Percentiles rank a stretch among this genome's conserved stretches.
Evolutionary conservation across 495 filamentous ascomycete genomes (phyloP).

Genomic region (Penicillium lividum): DNA sequence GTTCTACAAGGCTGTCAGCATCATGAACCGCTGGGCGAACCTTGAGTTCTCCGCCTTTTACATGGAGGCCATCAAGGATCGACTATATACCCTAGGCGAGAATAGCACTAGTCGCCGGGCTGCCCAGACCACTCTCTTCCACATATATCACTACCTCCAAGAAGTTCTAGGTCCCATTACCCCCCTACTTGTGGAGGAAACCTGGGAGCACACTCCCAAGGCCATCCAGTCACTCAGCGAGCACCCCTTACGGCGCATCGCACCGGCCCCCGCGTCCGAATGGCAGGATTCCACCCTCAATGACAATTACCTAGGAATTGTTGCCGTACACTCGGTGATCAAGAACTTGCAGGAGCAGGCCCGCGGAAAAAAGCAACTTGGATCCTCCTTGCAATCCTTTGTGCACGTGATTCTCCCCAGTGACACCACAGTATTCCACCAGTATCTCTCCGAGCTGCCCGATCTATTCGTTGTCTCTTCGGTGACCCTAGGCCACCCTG

Average conservation of each 20-base stretch:
- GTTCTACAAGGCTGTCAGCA: constrained; percentile 75
- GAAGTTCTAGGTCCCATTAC: constrained; percentile 78
- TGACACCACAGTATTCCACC: constrained; percentile 43
- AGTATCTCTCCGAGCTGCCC: constrained; percentile 64
- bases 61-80: constrained; percentile 87
- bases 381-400: constrained; percentile 71
- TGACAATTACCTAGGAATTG: constrained; percentile 58
- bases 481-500: constrained; percentile 51
- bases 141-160: constrained; percentile 70
- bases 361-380: constrained; percentile 62
- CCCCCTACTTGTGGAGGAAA: constrained; percentile 83
- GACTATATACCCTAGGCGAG: constrained; percentile 76
- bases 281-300: constrained; percentile 43
- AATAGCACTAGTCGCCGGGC: constrained; percentile 50
- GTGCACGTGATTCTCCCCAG: constrained; percentile 52
- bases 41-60: constrained; percentile 90
- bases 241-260: constrained; percentile 46
- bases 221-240: constrained; percentile 54
- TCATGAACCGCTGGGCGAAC: constrained; percentile 76
- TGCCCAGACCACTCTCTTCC: constrained; percentile 67
- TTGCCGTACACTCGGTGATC: constrained; percentile 58
- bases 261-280: constrained; percentile 30
- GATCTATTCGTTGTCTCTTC: constrained; percentile 76
- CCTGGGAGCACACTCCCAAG: constrained; percentile 74
- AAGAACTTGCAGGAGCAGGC: constrained; percentile 72